phyloP scores from a whole-genome alignment of 441 rosid species.

The Pelargonium hybrid region DNA sequence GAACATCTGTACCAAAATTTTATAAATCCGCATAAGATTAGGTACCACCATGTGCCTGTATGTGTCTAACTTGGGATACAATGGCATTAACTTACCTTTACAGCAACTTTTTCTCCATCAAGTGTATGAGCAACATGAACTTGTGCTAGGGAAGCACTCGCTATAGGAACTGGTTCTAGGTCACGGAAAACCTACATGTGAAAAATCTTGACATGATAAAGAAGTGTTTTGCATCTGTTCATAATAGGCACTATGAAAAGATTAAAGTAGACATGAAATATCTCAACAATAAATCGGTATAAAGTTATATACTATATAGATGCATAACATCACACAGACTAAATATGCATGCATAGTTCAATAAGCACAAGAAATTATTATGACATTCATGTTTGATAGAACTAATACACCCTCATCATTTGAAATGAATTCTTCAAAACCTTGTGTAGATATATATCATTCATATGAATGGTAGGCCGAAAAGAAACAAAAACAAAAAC shows the following conservation, averaged over 20 bases:
- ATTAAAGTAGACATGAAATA: neutral
- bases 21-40: neutral
- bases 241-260: slow-evolving; percentile 6
- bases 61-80: neutral
- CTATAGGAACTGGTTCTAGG: slow-evolving; percentile 81
- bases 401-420: slow-evolving; percentile 12
- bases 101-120: slow-evolving; percentile 77
- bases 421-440: neutral
- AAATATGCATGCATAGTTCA: neutral
- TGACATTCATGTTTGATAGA: slow-evolving; percentile 11
- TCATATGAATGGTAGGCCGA: neutral
- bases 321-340: neutral
- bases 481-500: slow-evolving; percentile 11
- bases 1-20: neutral
- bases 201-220: slow-evolving; percentile 12
- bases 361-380: neutral
- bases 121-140: slow-evolving; percentile 76
- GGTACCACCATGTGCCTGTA: neutral
- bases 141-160: slow-evolving; percentile 98
- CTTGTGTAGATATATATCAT: neutral
- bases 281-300: neutral
- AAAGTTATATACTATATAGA: neutral
- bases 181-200: slow-evolving; percentile 53
- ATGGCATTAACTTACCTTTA: slow-evolving; percentile 44
- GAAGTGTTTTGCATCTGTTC: slow-evolving; percentile 4